Conservation (phyloP, 768 basidiomycete species). For the Holtermanniella nyarrowii region DNA sequence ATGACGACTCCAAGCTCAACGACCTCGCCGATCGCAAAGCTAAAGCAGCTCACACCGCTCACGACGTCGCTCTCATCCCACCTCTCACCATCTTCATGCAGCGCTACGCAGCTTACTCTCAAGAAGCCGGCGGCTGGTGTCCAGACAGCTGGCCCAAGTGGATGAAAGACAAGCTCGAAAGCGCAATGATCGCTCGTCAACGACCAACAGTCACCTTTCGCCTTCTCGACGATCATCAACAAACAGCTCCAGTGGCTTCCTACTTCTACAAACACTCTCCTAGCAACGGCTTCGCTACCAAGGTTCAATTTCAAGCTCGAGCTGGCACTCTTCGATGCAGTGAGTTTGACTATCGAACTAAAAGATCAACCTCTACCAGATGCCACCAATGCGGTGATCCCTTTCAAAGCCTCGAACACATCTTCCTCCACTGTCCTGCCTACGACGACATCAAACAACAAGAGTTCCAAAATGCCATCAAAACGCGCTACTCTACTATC, state of each 20-base stretch:
- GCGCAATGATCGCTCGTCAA: background rate
- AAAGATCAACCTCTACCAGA: background rate
- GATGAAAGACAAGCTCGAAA: background rate
- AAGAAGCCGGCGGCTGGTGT: slow-evolving; percentile 1
- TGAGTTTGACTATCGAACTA: background rate
- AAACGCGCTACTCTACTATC: background rate
- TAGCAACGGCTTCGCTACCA: background rate
- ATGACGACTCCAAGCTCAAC: slow-evolving; percentile 7
- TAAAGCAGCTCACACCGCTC: background rate
- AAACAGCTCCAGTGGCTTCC: background rate
- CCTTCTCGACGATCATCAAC: background rate
- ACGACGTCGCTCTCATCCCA: background rate
- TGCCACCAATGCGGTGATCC: background rate
- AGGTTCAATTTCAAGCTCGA: background rate
- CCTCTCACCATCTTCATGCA: slow-evolving; percentile 8
- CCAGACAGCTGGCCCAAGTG: slow-evolving; percentile 9
- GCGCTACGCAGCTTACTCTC: background rate
- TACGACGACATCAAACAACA: background rate
- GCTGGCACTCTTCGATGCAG: background rate
- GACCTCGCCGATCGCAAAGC: slow-evolving; percentile 5
- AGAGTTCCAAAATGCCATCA: background rate
- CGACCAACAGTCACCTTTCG: background rate
- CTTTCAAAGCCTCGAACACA: background rate
- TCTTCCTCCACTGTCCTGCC: slow-evolving; percentile 5
- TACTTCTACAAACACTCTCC: background rate